phyloP scores from a whole-genome alignment of 805 yeast species.

The Spathaspora passalidarum region DNA sequence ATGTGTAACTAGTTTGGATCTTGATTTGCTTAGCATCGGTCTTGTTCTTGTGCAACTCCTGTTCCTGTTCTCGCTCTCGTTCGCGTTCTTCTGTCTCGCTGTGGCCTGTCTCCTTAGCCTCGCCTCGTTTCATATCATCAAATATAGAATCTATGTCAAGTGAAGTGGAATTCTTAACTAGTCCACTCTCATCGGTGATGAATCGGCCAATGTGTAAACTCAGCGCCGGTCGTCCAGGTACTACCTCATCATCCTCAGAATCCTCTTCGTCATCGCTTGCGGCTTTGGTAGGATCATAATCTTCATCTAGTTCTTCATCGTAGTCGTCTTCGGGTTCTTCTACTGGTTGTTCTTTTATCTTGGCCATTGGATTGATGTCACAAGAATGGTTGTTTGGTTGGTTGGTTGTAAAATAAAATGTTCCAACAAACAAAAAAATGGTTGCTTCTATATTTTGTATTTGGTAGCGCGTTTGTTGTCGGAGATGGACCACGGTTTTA shows the following conservation, averaged over 20 bases:
- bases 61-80: conserved; percentile 6
- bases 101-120: conserved; percentile 1
- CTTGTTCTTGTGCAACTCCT: conserved; percentile 9
- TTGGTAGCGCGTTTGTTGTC: too few relatives aligned
- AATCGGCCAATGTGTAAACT: conserved; percentile 13
- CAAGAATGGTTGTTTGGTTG: too few relatives aligned
- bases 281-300: conserved; percentile 12
- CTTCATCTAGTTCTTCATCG: conserved; percentile 11
- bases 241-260: conserved; percentile 27
- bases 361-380: too few relatives aligned
- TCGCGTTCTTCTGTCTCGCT: background rate
- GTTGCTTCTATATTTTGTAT: too few relatives aligned
- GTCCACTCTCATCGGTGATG: conserved; percentile 11
- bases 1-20: conserved; percentile 75
- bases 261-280: conserved; percentile 16
- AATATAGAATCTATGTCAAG: conserved; percentile 33
- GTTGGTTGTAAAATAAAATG: too few relatives aligned
- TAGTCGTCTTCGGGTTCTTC: conserved; percentile 6
- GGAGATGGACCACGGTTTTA: too few relatives aligned
- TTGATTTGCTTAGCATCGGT: conserved; percentile 36
- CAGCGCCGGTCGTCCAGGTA: conserved; percentile 43
- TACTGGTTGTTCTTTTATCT: background rate
- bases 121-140: conserved; percentile 17
- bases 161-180: conserved; percentile 10
- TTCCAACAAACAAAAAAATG: too few relatives aligned